Evolutionary conservation across 345 rosid species (phyloP).

Genomic region (Geranium rotundifolium): DNA sequence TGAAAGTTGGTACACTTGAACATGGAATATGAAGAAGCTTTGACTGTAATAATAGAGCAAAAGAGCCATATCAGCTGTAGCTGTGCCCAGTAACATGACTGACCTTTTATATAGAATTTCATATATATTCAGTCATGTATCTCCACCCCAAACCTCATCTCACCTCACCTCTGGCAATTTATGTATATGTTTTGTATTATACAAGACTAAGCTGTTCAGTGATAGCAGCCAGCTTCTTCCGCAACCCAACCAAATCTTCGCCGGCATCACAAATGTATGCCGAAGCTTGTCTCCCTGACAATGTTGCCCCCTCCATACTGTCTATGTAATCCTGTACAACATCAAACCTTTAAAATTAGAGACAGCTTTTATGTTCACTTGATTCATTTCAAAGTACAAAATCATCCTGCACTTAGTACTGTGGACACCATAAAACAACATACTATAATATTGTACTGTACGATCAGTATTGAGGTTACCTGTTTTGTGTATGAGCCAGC

Average conservation of each 20-base stretch:
- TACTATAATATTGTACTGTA: not conserved
- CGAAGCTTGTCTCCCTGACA: constrained; percentile 90
- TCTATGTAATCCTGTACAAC: constrained; percentile 82
- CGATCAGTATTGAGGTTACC: constrained; percentile 25
- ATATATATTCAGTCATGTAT: no score
- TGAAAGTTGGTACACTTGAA: no score
- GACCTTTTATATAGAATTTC: no score
- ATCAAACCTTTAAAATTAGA: not conserved
- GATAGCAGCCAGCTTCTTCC: constrained; percentile 40
- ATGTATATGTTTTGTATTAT: constrained; percentile 8
- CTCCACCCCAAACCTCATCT: no score
- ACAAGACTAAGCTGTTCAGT: constrained; percentile 56
- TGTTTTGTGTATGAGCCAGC: constrained; percentile 95
- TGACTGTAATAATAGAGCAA: no score
- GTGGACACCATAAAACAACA: not conserved
- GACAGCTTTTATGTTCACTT: not conserved
- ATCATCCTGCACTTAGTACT: not conserved
- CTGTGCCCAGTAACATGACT: no score
- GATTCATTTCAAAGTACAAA: not conserved
- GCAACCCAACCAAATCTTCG: constrained; percentile 61
- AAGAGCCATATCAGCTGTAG: no score
- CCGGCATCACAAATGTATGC: constrained; percentile 78
- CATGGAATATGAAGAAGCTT: no score
- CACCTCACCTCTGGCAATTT: no score
- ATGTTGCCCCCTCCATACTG: constrained; percentile 96